Percentiles rank a stretch among this genome's conserved stretches.
These are phyloP conservation scores for Podospora anserina DNA, from an alignment of 495 filamentous ascomycete species.

Conservation along the genomic window DNA sequence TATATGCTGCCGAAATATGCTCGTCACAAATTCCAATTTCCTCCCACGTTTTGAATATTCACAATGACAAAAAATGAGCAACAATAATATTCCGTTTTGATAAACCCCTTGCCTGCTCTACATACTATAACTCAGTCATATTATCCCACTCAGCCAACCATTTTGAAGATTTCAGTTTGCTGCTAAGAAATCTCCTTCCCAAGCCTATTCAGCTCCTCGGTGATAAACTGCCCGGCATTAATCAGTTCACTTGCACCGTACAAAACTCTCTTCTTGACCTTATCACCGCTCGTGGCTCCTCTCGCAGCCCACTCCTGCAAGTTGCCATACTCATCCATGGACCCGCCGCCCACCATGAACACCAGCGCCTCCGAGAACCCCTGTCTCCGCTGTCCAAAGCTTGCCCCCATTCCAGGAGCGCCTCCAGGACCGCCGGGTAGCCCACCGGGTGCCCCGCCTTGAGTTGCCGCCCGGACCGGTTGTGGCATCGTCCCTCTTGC, in stretches of 20 bases:
- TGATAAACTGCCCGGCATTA: conserved; percentile 84
- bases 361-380: conserved; percentile 95
- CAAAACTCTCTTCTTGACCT: conserved; percentile 69
- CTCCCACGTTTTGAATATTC: not conserved
- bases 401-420: conserved; percentile 68
- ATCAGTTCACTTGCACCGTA: conserved; percentile 96
- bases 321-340: conserved; percentile 99
- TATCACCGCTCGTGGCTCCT: conserved; percentile 51
- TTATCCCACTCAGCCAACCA: not conserved
- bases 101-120: not conserved
- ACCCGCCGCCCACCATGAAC: conserved; percentile 94
- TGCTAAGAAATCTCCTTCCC: conserved; percentile 52
- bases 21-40: not conserved
- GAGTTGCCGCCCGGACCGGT: conserved; percentile 41
- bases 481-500: conserved; percentile 91
- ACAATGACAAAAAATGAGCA: not conserved
- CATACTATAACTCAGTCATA: not conserved
- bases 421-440: conserved; percentile 43
- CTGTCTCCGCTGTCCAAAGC: conserved; percentile 89
- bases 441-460: conserved; percentile 40
- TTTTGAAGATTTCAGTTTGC: not conserved
- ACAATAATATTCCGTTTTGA: not conserved
- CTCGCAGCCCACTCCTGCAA: conserved; percentile 92
- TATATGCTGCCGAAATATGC: not conserved
- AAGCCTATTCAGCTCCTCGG: conserved; percentile 72